Evolutionary conservation across 768 basidiomycete genomes (phyloP), one percentile per base, ranked within the genome.

Genomic region (Cyathus striatus): DNA sequence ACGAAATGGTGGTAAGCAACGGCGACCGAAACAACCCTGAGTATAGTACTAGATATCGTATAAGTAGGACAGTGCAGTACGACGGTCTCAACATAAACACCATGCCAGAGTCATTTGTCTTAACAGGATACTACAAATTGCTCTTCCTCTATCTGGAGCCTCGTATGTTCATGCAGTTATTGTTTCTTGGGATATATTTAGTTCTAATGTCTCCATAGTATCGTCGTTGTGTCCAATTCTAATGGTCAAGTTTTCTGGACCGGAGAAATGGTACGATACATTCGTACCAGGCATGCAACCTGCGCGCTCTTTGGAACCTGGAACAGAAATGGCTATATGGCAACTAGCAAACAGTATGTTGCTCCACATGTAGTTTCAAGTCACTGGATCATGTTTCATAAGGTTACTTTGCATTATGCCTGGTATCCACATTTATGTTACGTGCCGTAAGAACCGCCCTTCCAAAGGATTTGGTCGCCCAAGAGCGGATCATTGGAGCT

Each of bases 401-500:
- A 68, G 67, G 63, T 42, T 66, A 66, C 35, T 57, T 66, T 43
- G 51, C 68, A 21, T 49, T 69, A 22, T 56, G 55, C 9, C 63
- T 88, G 45, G 69, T 85, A 32, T 82, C 83, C 4, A 75, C 78
- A 2, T 54, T 88, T 24, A 82, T 82, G 7, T 86, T 88, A 55
- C 77, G 85, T 22, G 81, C 82, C 2, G 70, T 83, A 24, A 64
- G 83, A 43, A 79, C 86, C 50, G 67, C 80, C 0, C 58, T 88
- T 12, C 71, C 72, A 0, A 55, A 75, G 38, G 75, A 85, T 54
- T 78, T 75, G 2, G 68, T 64, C 21, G 77, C 76, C 1, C 86
- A 87, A 56, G 86, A 89, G 53, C 76, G 78, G 41, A 79, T 90
- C 42, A 50, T 89, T 5, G 85, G 85, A 10, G 76, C 84, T 3